These are phyloP conservation scores for Yamadazyma buinensis DNA, from an alignment of 1,139 yeast species.

Conservation along the genomic window DNA sequence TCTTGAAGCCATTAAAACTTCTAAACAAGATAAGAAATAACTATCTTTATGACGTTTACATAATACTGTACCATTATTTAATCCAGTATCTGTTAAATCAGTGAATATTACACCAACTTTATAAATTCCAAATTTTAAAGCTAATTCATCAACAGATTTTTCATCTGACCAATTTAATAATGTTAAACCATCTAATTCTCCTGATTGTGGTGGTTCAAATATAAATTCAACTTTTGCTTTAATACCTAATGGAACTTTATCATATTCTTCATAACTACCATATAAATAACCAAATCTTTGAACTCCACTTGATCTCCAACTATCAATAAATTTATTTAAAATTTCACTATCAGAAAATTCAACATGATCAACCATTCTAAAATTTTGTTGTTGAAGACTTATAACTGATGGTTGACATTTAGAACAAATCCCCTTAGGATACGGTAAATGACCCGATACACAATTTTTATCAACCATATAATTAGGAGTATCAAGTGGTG, in stretches of 20 bases:
- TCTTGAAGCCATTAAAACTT: slow-evolving; percentile 79
- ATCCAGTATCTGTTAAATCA: slow-evolving; percentile 84
- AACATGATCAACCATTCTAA: slow-evolving; percentile 96
- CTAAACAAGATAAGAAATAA: slow-evolving; percentile 82
- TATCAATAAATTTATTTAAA: slow-evolving; percentile 77
- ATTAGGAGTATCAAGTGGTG: slow-evolving; percentile 74
- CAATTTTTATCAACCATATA: slow-evolving; percentile 64
- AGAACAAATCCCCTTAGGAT: slow-evolving; percentile 95
- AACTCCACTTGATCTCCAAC: slow-evolving; percentile 85
- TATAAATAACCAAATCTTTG: slow-evolving; percentile 85
- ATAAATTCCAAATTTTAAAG: slow-evolving; percentile 56
- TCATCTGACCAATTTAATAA: slow-evolving; percentile 62
- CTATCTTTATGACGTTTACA: slow-evolving; percentile 93
- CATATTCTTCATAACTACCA: slow-evolving; percentile 76
- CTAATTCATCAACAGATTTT: slow-evolving; percentile 50
- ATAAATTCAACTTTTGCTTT: slow-evolving; percentile 93
- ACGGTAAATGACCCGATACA: slow-evolving; percentile 80
- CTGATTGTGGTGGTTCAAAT: slow-evolving; percentile 88
- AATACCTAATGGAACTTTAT: slow-evolving; percentile 84
- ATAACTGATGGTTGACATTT: slow-evolving; percentile 96
- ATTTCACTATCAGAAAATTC: slow-evolving; percentile 69
- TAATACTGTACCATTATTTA: slow-evolving; percentile 81
- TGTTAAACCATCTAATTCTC: slow-evolving; percentile 81
- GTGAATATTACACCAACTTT: slow-evolving; percentile 86
- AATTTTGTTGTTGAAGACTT: slow-evolving; percentile 83